Evolutionary conservation across 2,329 filamentous ascomycete genomes (phyloP).

Genomic region (Aspergillus persii): DNA sequence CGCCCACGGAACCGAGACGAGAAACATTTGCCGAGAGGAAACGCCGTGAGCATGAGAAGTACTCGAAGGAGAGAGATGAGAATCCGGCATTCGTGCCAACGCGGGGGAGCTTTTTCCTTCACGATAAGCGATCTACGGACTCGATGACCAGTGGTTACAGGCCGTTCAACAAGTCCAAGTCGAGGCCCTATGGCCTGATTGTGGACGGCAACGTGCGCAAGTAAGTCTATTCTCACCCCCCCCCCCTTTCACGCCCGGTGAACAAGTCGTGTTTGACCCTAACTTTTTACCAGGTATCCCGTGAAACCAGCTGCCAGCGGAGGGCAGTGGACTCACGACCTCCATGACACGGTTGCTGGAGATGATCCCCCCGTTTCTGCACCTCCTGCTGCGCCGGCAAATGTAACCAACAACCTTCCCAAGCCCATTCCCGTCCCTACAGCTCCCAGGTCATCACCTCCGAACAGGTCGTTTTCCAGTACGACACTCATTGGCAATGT

Average conservation of each 20-base stretch:
- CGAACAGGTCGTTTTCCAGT: constrained; percentile 76
- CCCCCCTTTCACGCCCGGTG: not conserved
- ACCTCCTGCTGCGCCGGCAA: constrained; percentile 24
- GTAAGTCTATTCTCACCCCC: constrained; percentile 33
- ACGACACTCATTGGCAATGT: constrained; percentile 82
- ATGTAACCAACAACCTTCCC: constrained; percentile 29
- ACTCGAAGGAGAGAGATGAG: constrained; percentile 80
- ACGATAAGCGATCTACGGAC: constrained; percentile 83
- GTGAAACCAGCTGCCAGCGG: constrained; percentile 57
- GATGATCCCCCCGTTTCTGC: constrained; percentile 38
- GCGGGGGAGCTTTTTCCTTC: constrained; percentile 93
- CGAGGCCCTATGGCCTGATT: constrained; percentile 51
- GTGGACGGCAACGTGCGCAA: constrained; percentile 43
- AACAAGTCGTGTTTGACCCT: constrained; percentile 15
- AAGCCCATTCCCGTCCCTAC: constrained; percentile 39
- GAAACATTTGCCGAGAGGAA: constrained; percentile 67
- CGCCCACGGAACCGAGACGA: constrained; percentile 39
- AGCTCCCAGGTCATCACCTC: constrained; percentile 59
- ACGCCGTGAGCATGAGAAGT: constrained; percentile 85
- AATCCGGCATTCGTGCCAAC: constrained; percentile 94
- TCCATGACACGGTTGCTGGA: constrained; percentile 67
- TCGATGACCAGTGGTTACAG: constrained; percentile 75
- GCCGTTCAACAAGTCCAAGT: constrained; percentile 54
- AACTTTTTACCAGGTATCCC: constrained; percentile 37
- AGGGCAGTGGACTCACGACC: constrained; percentile 87